Conservation (phyloP, 1,139 yeast species). For the Arxiozyma bovina region DNA sequence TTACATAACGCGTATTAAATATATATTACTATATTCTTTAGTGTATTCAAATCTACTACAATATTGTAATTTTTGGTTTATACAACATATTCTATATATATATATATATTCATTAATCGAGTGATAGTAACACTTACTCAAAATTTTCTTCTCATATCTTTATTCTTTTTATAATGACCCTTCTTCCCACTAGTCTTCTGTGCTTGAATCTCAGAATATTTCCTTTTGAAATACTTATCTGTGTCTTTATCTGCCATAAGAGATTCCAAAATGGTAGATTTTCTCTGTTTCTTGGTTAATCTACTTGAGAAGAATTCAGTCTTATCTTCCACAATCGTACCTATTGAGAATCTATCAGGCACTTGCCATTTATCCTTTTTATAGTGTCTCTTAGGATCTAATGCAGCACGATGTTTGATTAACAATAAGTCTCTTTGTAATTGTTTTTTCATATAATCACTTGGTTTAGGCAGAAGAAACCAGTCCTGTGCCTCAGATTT, state of each 20-base stretch:
- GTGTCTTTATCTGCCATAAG: slow-evolving; percentile 65
- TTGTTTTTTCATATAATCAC: slow-evolving; percentile 50
- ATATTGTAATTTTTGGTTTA: too few relatives aligned
- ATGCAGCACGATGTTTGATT: slow-evolving; percentile 76
- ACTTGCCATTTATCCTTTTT: slow-evolving; percentile 75
- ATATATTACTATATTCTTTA: not conserved
- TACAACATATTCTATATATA: not conserved
- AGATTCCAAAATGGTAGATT: slow-evolving; percentile 72
- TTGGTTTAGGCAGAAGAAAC: slow-evolving; percentile 79
- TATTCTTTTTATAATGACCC: slow-evolving; percentile 56
- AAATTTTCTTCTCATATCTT: slow-evolving; percentile 33
- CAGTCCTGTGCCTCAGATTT: slow-evolving; percentile 37
- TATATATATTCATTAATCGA: not conserved
- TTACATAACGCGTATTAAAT: not conserved
- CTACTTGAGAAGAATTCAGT: slow-evolving; percentile 72
- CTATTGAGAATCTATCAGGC: slow-evolving; percentile 80
- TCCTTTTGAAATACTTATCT: slow-evolving; percentile 72
- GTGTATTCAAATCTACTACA: too few relatives aligned
- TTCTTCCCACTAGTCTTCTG: slow-evolving; percentile 70
- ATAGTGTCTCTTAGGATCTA: slow-evolving; percentile 93
- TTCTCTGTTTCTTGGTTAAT: slow-evolving; percentile 61
- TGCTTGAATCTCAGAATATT: slow-evolving; percentile 69
- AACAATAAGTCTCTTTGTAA: slow-evolving; percentile 70
- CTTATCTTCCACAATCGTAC: slow-evolving; percentile 77
- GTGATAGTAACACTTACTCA: not conserved